A percentile compares a stretch with the other conserved stretches of the same genome.
These are phyloP conservation scores for Achaetomium macrosporum DNA, from an alignment of 2,329 filamentous ascomycete species.

Conservation along the genomic window DNA sequence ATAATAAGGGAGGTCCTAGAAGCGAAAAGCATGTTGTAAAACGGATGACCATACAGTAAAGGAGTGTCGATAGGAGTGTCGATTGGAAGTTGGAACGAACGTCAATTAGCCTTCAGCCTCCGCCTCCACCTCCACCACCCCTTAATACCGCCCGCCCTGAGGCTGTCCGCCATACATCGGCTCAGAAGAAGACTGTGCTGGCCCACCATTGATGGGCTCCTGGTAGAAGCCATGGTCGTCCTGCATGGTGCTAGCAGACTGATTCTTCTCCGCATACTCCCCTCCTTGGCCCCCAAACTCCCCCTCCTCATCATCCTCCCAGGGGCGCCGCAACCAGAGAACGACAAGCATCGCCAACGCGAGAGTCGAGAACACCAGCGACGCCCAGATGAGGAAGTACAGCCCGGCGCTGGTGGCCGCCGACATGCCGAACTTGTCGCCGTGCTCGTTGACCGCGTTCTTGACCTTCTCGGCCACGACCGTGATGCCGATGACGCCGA, in stretches of 20 bases:
- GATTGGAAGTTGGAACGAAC: neutral
- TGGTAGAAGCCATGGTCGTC: neutral
- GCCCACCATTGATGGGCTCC: neutral
- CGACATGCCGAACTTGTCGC: conserved; percentile 12
- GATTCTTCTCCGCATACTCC: neutral
- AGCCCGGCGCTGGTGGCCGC: conserved; percentile 11
- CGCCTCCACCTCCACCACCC: neutral
- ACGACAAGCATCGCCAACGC: conserved; percentile 2
- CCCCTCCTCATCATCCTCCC: neutral
- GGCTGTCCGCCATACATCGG: neutral
- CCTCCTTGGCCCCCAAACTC: no score
- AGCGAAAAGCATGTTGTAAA: neutral
- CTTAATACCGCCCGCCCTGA: neutral
- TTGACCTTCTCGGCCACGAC: conserved; percentile 11
- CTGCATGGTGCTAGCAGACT: neutral
- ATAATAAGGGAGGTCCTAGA: neutral
- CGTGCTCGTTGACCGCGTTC: conserved; percentile 13
- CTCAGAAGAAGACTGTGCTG: neutral
- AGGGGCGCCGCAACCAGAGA: neutral
- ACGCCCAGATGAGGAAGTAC: conserved; percentile 15
- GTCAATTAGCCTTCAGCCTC: no score
- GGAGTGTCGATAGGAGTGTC: neutral
- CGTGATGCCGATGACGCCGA: conserved; percentile 14
- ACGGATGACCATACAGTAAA: neutral
- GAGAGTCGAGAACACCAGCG: neutral